phyloP scores from a whole-genome alignment of 345 rosid genomes.

The Pistacia atlantica region DNA sequence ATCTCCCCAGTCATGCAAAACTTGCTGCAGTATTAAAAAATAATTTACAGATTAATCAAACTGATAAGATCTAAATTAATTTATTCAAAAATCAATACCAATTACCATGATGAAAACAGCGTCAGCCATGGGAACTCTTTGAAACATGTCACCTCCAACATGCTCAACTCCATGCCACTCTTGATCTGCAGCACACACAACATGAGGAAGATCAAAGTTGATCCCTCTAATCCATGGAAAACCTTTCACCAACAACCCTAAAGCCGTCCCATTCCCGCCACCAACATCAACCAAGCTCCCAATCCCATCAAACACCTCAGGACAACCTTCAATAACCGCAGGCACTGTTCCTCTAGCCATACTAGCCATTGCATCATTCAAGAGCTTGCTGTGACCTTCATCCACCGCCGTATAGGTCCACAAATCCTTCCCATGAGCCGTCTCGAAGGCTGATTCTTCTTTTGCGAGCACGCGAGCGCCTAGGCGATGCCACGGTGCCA shows the following conservation, averaged over 20 bases:
- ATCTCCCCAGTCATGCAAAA: slow-evolving; percentile 77
- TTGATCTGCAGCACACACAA: slow-evolving; percentile 37
- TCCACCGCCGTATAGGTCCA: slow-evolving; percentile 51
- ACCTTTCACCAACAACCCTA: slow-evolving; percentile 50
- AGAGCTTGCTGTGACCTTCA: slow-evolving; percentile 35
- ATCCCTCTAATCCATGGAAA: slow-evolving; percentile 62
- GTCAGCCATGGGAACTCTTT: slow-evolving; percentile 57
- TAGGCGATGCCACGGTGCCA: slow-evolving; percentile 61
- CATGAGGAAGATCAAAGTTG: slow-evolving; percentile 85
- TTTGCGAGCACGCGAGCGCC: slow-evolving; percentile 38
- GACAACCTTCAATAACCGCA: slow-evolving; percentile 40
- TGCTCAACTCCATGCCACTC: slow-evolving; percentile 47
- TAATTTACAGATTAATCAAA: no score
- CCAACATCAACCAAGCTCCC: slow-evolving; percentile 70
- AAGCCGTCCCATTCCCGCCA: slow-evolving; percentile 63
- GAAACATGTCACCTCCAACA: slow-evolving; percentile 76
- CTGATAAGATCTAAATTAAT: no score
- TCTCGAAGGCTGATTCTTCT: slow-evolving; percentile 30
- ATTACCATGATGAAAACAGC: slow-evolving; percentile 58
- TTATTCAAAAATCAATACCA: background rate
- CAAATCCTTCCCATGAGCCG: slow-evolving; percentile 43
- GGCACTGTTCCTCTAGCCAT: slow-evolving; percentile 42
- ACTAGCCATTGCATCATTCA: slow-evolving; percentile 73
- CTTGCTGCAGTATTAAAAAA: slow-evolving; percentile 37
- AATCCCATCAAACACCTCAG: slow-evolving; percentile 56